phyloP scores from a whole-genome alignment of 768 basidiomycete genomes.

The Lepiota subincarnata region DNA sequence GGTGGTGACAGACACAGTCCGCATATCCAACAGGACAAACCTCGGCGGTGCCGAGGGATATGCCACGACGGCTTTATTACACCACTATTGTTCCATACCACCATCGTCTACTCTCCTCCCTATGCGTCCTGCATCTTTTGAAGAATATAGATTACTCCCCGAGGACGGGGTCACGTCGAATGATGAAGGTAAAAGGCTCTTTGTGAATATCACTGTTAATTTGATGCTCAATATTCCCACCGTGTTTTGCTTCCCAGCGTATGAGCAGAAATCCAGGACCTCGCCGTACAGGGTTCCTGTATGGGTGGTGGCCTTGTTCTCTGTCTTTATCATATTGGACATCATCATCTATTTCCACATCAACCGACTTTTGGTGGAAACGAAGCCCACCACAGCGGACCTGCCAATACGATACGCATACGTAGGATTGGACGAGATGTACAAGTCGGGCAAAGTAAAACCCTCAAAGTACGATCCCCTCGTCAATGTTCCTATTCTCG shows the following conservation, averaged over 20 bases:
- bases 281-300: not conserved
- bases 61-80: not conserved
- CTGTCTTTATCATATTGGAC: constrained; percentile 21
- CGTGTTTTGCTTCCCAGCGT: not conserved
- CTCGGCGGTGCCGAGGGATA: constrained; percentile 1
- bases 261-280: not conserved
- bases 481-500: constrained; percentile 22
- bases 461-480: constrained; percentile 17
- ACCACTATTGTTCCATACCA: not conserved
- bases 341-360: constrained; percentile 20
- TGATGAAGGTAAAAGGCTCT: not conserved
- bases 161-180: not conserved
- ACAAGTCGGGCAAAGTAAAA: constrained; percentile 13
- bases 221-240: no score
- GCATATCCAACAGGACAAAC: constrained; percentile 3
- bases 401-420: constrained; percentile 25
- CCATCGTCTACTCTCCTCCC: not conserved
- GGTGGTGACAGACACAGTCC: not conserved
- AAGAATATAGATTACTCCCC: constrained; percentile 6
- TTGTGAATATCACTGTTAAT: not conserved
- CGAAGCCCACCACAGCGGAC: constrained; percentile 9
- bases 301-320: constrained; percentile 10
- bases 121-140: constrained; percentile 2
- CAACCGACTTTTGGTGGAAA: constrained; percentile 13
- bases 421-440: constrained; percentile 23